A percentile compares a stretch with the other conserved stretches of the same genome.
These are phyloP conservation scores for Miscanthus lutarioriparius DNA, from an alignment of 176 grass and related monocot species.

Conservation along the genomic window DNA sequence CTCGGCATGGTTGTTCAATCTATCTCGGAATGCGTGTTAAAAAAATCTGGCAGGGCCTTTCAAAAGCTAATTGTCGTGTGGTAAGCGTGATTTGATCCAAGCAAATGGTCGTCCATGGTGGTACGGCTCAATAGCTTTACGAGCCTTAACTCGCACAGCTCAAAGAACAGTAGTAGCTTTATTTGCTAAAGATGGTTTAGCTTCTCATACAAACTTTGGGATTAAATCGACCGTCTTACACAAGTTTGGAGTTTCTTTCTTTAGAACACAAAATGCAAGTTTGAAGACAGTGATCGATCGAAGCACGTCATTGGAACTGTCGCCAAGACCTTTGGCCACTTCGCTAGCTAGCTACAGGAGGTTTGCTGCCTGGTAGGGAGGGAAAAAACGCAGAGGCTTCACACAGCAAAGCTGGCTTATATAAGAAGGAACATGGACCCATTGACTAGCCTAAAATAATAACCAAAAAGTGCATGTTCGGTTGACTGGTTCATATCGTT, in stretches of 20 bases:
- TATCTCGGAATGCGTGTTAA: neutral
- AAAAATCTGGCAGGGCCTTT: neutral
- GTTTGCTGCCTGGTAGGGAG: neutral
- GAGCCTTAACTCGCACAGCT: slow-evolving; percentile 13
- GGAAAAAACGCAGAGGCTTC: neutral
- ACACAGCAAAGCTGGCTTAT: neutral
- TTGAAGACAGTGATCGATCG: neutral
- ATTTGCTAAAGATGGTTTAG: neutral
- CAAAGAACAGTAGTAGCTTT: neutral
- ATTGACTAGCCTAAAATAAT: neutral
- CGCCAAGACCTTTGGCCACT: neutral
- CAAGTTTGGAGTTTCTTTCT: neutral
- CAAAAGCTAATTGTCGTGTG: neutral
- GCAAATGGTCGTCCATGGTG: slow-evolving; percentile 9
- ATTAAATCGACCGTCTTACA: neutral
- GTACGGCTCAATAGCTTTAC: slow-evolving; percentile 15
- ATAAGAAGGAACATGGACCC: neutral
- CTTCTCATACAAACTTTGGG: neutral
- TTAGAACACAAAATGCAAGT: neutral
- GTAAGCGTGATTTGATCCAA: neutral
- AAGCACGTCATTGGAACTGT: neutral
- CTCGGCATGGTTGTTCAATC: neutral
- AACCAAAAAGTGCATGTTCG: too few relatives aligned
- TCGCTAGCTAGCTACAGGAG: neutral
- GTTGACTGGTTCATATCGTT: too few relatives aligned